phyloP scores from a whole-genome alignment of 192 early-diverging fungal species.

The Backusella sp. region DNA sequence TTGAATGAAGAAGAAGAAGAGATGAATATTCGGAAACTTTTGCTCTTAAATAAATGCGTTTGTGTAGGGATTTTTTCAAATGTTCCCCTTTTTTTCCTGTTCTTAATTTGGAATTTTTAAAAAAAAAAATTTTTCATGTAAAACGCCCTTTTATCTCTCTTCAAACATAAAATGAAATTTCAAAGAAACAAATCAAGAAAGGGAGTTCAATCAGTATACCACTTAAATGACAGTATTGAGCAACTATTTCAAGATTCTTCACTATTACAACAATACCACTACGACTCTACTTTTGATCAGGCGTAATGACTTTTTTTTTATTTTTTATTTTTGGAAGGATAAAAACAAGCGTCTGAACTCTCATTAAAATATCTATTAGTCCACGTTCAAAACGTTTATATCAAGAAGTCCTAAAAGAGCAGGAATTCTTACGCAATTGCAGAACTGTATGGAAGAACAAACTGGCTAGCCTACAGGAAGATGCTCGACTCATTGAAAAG shows the following conservation, averaged over 20 bases:
- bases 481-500: neutral
- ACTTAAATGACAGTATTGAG: neutral
- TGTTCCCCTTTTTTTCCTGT: neutral
- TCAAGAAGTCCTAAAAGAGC: neutral
- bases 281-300: neutral
- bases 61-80: neutral
- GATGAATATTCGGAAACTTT: conserved; percentile 12
- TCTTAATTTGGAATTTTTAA: neutral
- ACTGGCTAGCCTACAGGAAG: neutral
- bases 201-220: neutral
- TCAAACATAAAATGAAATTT: neutral
- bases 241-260: neutral
- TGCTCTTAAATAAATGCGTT: neutral
- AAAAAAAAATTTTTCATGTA: neutral
- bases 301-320: neutral
- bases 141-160: neutral
- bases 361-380: neutral
- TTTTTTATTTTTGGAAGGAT: neutral
- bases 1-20: neutral
- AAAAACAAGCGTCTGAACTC: neutral
- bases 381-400: conserved; percentile 1
- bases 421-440: neutral
- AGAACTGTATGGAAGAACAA: neutral
- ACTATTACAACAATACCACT: neutral
- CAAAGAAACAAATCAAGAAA: neutral